phyloP scores from a whole-genome alignment of 352 stramenopile genomes.

The Pythium folliculosum region DNA sequence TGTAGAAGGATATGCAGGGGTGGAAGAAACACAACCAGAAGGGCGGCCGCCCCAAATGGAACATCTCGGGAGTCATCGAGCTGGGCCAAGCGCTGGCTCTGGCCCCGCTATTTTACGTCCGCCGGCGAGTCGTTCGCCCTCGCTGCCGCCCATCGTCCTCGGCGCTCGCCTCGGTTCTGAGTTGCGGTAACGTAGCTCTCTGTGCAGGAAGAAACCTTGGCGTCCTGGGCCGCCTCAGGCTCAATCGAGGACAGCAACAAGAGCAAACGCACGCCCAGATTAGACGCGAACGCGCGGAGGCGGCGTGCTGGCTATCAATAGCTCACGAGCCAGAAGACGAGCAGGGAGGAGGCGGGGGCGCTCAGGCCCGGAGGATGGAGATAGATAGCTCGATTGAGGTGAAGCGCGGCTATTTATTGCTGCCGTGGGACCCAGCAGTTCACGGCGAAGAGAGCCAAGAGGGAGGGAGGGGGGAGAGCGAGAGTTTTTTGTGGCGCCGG shows the following conservation, averaged over 20 bases:
- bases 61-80: too few species aligned
- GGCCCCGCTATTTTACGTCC: neutral
- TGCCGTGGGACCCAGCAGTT: neutral
- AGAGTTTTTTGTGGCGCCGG: slow-evolving; percentile 10
- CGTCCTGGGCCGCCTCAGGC: too few species aligned
- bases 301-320: neutral
- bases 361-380: neutral
- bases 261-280: neutral
- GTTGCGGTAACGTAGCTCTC: neutral
- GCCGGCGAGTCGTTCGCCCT: too few species aligned
- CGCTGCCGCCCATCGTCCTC: neutral
- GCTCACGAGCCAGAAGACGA: neutral
- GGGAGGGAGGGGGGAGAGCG: slow-evolving; percentile 8
- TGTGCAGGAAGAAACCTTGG: too few species aligned
- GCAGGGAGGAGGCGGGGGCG: neutral
- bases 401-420: slow-evolving; percentile 28
- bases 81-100: neutral
- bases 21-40: too few species aligned
- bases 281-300: neutral
- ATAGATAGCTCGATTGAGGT: neutral
- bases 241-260: too few species aligned
- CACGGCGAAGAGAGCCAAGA: neutral
- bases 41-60: too few species aligned
- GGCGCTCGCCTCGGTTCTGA: neutral
- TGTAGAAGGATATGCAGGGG: too few species aligned